Conservation (phyloP, 2,329 filamentous ascomycete species). For the Fusarium sp. region DNA sequence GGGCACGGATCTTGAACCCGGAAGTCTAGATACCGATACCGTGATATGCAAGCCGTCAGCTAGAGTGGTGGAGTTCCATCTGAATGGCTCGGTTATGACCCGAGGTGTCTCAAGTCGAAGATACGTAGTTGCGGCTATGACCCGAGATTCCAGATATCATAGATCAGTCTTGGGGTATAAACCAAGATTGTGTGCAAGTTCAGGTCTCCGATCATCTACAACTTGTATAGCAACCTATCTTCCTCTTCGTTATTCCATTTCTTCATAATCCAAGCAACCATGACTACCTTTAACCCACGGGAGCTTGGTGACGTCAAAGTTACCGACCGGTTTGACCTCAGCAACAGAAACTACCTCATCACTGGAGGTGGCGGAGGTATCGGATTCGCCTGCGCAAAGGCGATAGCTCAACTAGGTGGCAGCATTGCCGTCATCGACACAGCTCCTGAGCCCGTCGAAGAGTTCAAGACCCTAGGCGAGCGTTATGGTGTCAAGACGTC, state of each 20-base stretch:
- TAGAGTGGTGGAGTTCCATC: no score
- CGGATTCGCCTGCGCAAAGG: constrained; percentile 2
- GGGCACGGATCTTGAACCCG: no score
- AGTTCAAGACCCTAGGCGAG: not conserved
- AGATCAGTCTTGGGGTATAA: no score
- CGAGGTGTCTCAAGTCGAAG: no score
- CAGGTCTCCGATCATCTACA: not conserved
- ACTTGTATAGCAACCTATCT: not conserved
- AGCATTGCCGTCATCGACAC: not conserved
- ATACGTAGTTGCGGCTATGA: no score
- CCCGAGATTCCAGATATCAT: no score
- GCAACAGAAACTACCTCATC: constrained; percentile 1
- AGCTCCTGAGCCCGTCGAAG: not conserved
- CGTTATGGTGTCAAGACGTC: not conserved
- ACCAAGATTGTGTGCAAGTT: no score
- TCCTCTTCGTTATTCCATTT: not conserved
- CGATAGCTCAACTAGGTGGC: not conserved
- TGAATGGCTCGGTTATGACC: no score
- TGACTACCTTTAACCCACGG: constrained; percentile 2
- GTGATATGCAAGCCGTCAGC: no score
- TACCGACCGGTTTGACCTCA: constrained; percentile 1
- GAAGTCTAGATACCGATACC: no score
- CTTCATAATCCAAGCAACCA: not conserved
- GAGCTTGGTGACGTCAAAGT: not conserved
- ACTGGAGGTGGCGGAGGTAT: constrained; percentile 5